Percentiles rank a stretch among this genome's conserved stretches.
These are phyloP conservation scores for Bipolaris cookei DNA, from an alignment of 2,329 filamentous ascomycete genomes.

Conservation along the genomic window DNA sequence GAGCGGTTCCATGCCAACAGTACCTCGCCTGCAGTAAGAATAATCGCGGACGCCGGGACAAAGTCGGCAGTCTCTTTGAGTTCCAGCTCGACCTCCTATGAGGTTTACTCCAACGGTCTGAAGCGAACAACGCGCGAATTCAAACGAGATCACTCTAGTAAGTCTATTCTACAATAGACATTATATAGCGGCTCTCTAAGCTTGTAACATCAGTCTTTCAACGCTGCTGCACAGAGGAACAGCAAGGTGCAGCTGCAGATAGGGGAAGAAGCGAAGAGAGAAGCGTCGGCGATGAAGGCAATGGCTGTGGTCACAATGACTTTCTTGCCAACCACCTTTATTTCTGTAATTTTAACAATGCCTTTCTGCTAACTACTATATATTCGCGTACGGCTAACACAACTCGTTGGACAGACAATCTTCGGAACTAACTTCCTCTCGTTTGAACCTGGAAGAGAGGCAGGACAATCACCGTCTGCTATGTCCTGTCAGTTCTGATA, in stretches of 20 bases:
- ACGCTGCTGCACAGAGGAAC: conserved; percentile 23
- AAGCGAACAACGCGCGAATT: conserved; percentile 23
- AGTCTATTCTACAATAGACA: conserved; percentile 4
- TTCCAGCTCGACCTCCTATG: conserved; percentile 22
- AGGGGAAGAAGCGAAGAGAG: conserved; percentile 27
- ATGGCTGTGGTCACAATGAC: conserved; percentile 33
- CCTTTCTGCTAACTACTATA: not conserved
- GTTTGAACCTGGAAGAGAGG: conserved; percentile 8
- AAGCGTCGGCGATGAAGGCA: conserved; percentile 28
- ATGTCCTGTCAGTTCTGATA: conserved; percentile 23
- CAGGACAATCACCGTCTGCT: not conserved
- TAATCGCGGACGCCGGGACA: conserved; percentile 7
- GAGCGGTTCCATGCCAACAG: too few species aligned
- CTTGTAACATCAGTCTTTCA: conserved; percentile 22
- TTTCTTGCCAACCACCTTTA: conserved; percentile 33
- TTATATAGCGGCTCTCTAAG: not conserved
- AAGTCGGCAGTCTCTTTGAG: conserved; percentile 10
- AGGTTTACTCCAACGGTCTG: conserved; percentile 14
- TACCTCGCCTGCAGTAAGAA: too few species aligned
- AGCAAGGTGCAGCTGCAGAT: conserved; percentile 26
- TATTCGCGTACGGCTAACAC: not conserved
- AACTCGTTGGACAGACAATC: conserved; percentile 11
- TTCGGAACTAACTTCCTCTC: conserved; percentile 23
- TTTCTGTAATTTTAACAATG: conserved; percentile 19
- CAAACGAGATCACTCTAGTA: conserved; percentile 30